These are phyloP conservation scores for Paralagenidium karlingii DNA, from an alignment of 352 stramenopile genomes.

Conservation along the genomic window DNA sequence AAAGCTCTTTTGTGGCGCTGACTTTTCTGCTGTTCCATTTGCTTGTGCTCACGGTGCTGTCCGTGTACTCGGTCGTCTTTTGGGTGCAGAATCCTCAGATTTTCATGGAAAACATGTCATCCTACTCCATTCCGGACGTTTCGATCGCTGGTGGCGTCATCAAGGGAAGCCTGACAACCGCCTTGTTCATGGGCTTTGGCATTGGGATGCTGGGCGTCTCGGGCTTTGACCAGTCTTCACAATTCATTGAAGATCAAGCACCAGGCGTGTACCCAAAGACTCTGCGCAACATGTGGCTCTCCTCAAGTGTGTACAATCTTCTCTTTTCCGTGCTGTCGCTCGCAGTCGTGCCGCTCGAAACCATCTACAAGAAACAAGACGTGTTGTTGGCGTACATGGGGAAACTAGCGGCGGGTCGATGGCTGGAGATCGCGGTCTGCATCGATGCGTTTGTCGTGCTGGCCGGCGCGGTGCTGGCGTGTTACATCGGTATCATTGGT, in stretches of 20 bases:
- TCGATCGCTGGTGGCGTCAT: constrained; percentile 13
- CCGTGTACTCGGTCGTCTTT: constrained; percentile 30
- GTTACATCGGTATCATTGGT: constrained; percentile 55
- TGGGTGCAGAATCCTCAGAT: constrained; percentile 30
- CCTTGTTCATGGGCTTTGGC: constrained; percentile 44
- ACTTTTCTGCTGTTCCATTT: constrained; percentile 67
- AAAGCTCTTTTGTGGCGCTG: constrained; percentile 60
- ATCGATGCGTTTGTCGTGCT: constrained; percentile 73
- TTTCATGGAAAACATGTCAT: constrained; percentile 50
- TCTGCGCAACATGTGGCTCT: constrained; percentile 68
- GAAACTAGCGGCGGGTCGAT: constrained; percentile 11
- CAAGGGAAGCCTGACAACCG: constrained; percentile 11
- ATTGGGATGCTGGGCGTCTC: constrained; percentile 70
- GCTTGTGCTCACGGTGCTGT: constrained; percentile 38
- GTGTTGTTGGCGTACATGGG: constrained; percentile 56
- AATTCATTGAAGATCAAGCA: constrained; percentile 79
- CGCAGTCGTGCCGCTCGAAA: constrained; percentile 42
- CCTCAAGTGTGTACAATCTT: constrained; percentile 73
- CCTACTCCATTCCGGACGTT: constrained; percentile 22
- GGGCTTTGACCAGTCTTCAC: constrained; percentile 70
- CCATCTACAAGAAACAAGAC: constrained; percentile 45
- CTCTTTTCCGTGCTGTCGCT: constrained; percentile 51
- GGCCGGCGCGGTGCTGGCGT: constrained; percentile 53
- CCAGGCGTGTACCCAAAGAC: constrained; percentile 72
- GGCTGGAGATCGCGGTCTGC: constrained; percentile 20